Base-by-base conservation (phyloP, 163 green algal genomes). In the Scenedesmus sp. region DNA sequence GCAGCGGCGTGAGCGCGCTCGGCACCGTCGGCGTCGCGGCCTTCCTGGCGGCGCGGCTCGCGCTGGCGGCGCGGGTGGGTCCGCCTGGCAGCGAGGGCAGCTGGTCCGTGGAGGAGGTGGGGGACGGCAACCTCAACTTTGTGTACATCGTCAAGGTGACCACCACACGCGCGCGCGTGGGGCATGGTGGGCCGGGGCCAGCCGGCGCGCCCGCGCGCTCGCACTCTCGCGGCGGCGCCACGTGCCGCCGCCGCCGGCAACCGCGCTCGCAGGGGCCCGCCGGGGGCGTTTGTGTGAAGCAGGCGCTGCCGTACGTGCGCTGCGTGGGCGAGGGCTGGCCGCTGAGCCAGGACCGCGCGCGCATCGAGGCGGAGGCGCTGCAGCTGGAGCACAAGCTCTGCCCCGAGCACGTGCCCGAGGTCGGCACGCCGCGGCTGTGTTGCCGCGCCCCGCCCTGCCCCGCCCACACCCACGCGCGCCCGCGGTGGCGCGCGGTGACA, bases 111-210 rank as follows among this genome's bases (percentile, higher is more conserved):
- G 66, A 80, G 24, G 80, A 88, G 83, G 83, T 88, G 20, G 33
- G 77, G 18, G 96, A 99, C 80, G 96, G 96, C 70, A 99, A 99
- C 90, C 96, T 99, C 83, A 99, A 99, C 87, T 99, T 97, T 84
- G 95, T 99, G 53, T 99, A 94, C 87, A 94, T 99, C 26, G 75
- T 99, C 36, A 65, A 51, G 56, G 70, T 77, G 33, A 53, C 20
- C 22, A 26, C 0, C n/a, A n/a, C n/a, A n/a, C n/a, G n/a, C n/a
- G n/a, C n/a, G n/a, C n/a, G n/a, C n/a, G n/a, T n/a, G n/a, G n/a
- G n/a, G n/a, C n/a, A n/a, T n/a, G n/a, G n/a, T n/a, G n/a, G n/a
- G n/a, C n/a, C n/a, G n/a, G n/a, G n/a, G n/a, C n/a, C n/a, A n/a
- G n/a, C n/a, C n/a, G n/a, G n/a, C n/a, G n/a, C n/a, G n/a, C n/a